phyloP scores from a whole-genome alignment of 805 yeast species.

The Phaffomyces antillensis region DNA sequence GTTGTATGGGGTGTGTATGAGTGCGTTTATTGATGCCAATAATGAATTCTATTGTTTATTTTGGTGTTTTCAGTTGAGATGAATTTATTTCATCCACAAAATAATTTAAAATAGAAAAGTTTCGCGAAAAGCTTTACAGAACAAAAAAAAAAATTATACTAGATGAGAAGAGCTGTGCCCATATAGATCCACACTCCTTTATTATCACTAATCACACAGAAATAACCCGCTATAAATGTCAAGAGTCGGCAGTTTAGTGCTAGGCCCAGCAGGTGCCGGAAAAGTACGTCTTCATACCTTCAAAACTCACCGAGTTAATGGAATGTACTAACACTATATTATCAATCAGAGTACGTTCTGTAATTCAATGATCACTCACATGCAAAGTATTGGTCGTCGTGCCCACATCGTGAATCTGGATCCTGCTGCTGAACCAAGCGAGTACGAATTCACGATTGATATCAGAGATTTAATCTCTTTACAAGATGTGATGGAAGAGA shows the following conservation, averaged over 20 bases:
- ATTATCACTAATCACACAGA: no score
- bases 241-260: slow-evolving; percentile 84
- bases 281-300: slow-evolving; percentile 30
- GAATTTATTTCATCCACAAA: no score
- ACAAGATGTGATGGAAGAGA: slow-evolving; percentile 93
- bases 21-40: no score
- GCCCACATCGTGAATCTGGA: slow-evolving; percentile 94
- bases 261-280: slow-evolving; percentile 99
- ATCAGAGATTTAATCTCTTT: slow-evolving; percentile 84
- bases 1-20: no score
- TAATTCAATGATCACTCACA: slow-evolving; percentile 75
- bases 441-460: slow-evolving; percentile 87
- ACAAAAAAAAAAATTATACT: no score
- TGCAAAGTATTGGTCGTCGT: slow-evolving; percentile 85
- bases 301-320: not conserved
- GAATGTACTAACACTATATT: not conserved
- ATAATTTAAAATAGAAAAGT: no score
- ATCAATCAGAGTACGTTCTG: slow-evolving; percentile 67
- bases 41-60: no score
- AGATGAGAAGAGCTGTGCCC: no score
- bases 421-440: slow-evolving; percentile 94
- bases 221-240: slow-evolving; percentile 50
- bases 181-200: no score
- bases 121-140: no score
- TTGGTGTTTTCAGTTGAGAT: no score